Base-by-base conservation (phyloP, 2,329 filamentous ascomycete species). In the Hawksworthiomyces lignivorus region DNA sequence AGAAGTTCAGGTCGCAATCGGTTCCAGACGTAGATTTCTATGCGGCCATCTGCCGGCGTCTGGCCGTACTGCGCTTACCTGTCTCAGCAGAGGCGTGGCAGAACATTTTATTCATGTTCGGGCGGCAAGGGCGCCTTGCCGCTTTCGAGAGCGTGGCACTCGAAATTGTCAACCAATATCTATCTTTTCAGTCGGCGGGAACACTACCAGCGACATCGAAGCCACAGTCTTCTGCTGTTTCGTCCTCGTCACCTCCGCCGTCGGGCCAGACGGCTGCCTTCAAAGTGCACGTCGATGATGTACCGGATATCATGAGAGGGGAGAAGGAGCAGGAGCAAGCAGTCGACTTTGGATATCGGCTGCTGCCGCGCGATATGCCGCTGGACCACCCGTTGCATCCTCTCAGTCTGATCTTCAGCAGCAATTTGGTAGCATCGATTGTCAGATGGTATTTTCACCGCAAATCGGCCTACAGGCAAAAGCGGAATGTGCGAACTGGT, bases 81-180 rank as follows among this genome's bases (percentile, higher is more conserved):
- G 56, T 69, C 5, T 56, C 64, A 4, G 52, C 62, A 7, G 52
- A 59, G 27, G 62, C 57, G 14, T 73, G 72, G 68, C 61, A 58
- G 43, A 60, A 60, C 4, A 48, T 75, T 0, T 48, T 77, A 10
- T 62, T 62, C 30, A 61, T 60, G 30, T 60, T 75, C 4, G 64
- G 68, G 3, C 63, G 65, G 2, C 54, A 61, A n/a, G 60, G 63
- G 10, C 64, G 62, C 12, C 54, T 73, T 10, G 54, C 62, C 3
- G 66, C 71, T n/a, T 51, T 75, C 4, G 64, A 70, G 38, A 60
- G 60, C 28, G 45, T 74, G 3, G 62, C 62, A 11, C 48, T 68
- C 12, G 63, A 70, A 34, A 52, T 75, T 36, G 56, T 69, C 9
- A 53, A 64, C 15, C 46, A 65, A 30, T 67, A 69, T 48, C 6